Base-by-base conservation (phyloP, 768 basidiomycete genomes). In the Pleurotus sapidus region DNA sequence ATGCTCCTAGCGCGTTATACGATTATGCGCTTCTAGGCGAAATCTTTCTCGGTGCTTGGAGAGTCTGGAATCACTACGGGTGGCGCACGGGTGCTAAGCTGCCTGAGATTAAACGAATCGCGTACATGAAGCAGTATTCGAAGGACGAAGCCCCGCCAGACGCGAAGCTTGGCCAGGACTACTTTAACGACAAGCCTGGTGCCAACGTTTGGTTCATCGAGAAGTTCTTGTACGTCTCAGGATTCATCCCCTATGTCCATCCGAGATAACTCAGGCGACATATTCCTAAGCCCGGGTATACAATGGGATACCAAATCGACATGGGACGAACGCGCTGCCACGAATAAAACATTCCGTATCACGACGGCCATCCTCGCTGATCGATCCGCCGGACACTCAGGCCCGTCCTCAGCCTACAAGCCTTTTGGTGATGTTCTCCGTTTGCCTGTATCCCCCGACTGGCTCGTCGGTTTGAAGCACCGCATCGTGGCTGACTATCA, bases 141-240 rank as follows among this genome's bases (percentile, higher is more conserved):
- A 14, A 50, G 34, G 49, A 27, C 25, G 49, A 50, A n/a, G 49
- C 49, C 4, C 30, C 49, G 6, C 30, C 49, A 27, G 49, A 37
- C 14, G n/a, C 49, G n/a, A 50, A 50, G 14, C 49, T 18, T 15
- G 49, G 49, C 7, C n/a, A 50, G 14, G 49, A 50, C 15, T 34
- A 34, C 23, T 50, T 50, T 27, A 50, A 50, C 49, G 34, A 50
- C 23, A 50, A 50, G 49, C 49, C 49, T 34, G 49, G 49, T 17
- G 49, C 49, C 17, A 50, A 50, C 30, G 49, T 50, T n/a, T 50
- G 49, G 49, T 50, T 50, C 27, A 50, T 37, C n/a, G 49, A 50
- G 20, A 50, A 23, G 27, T 50, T 50, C 25, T 50, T 50, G 49
- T 50, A 34, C 1, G 49, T 34, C 8, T 2, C 30, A 9, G 8